Evolutionary conservation across 306 rosid species (phyloP).

Genomic region (Urtica urens): DNA sequence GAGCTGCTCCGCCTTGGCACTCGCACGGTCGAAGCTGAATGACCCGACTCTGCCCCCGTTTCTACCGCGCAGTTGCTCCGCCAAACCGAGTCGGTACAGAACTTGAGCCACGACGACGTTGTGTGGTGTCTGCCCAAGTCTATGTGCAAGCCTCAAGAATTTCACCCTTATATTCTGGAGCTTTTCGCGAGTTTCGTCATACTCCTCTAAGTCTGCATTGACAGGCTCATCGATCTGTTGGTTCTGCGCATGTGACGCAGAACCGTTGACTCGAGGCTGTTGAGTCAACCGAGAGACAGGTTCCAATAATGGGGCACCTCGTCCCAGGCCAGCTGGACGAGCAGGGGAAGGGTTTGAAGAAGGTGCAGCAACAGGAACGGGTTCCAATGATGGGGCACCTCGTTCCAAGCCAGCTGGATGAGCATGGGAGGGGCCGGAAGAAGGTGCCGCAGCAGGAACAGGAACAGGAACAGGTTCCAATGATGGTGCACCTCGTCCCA

Average conservation of each 20-base stretch:
- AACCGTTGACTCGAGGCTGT: constrained; percentile 70
- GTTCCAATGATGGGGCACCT: constrained; percentile 74
- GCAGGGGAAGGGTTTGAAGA: constrained; percentile 44
- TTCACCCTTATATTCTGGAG: constrained; percentile 97
- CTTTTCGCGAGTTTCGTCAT: constrained; percentile 90
- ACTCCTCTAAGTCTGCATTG: constrained; percentile 72
- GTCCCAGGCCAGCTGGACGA: constrained; percentile 89
- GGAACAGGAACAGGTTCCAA: constrained; percentile 63
- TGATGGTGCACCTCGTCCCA: constrained; percentile 77
- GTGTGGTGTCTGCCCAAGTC: constrained; percentile 99
- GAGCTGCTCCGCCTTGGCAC: constrained; percentile 98
- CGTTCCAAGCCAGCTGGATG: constrained; percentile 89
- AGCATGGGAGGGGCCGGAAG: constrained; percentile 42
- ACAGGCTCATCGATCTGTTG: constrained; percentile 67
- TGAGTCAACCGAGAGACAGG: constrained; percentile 57
- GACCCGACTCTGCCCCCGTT: constrained; percentile 96
- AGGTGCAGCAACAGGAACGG: no score
- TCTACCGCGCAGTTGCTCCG: constrained; percentile 93
- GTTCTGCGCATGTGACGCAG: constrained; percentile 42
- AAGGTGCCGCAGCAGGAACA: no score
- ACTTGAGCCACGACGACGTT: constrained; percentile 99
- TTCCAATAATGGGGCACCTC: constrained; percentile 71
- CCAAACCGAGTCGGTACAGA: constrained; percentile 85
- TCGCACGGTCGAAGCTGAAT: constrained; percentile 96
- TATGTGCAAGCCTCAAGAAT: constrained; percentile 78